Base-by-base conservation (phyloP, 768 basidiomycete species). In the Boletus edulis region DNA sequence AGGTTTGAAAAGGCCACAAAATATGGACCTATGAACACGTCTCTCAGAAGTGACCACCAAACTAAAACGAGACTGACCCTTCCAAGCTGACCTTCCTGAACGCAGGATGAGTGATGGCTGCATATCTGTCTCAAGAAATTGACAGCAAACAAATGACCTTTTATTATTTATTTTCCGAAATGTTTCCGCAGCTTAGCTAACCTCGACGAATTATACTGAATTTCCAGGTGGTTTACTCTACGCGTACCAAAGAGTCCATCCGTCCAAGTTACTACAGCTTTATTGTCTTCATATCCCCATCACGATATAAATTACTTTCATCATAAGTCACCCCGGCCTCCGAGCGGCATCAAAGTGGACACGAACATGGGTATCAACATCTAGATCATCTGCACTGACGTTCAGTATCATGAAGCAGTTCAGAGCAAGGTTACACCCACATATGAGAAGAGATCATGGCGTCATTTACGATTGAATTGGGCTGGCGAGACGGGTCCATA, bases 1-100 rank as follows among this genome's bases (percentile, higher is more conserved):
- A 98, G 76, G 64, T 91, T 89, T 4, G 93, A 91, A 73, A 98
- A 98, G 18, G 94, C 83, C 48, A 94, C 89, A 65, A 98, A 98
- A 72, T 85, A 97, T 13, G 96, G 96, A 5, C 95, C 96, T 98
- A 46, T 5, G 7, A 6, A 8, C 32, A 18, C 13, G 14, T 24
- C 29, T 51, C 14, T 51, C 15, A 48, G 24, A 22, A 27, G 11
- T 11, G 12, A 17, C 14, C 13, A 4, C 5, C 0, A 5, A 18
- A 4, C 8, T 11, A 34, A 2, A 18, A 46, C 6, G 14, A 45
- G 27, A 54, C 74, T 37, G 50, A 86, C 89, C 89, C 74, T 91
- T 91, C 89, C 89, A 91, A 43, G 88, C 88, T n/a, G 89, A 90
- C 54, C 89, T 82, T 50, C 83, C 86, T 7, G 83, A 84, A 54